phyloP scores from a whole-genome alignment of 371 early-diverging fungal genomes.

The Lichtheimia corymbifera region DNA sequence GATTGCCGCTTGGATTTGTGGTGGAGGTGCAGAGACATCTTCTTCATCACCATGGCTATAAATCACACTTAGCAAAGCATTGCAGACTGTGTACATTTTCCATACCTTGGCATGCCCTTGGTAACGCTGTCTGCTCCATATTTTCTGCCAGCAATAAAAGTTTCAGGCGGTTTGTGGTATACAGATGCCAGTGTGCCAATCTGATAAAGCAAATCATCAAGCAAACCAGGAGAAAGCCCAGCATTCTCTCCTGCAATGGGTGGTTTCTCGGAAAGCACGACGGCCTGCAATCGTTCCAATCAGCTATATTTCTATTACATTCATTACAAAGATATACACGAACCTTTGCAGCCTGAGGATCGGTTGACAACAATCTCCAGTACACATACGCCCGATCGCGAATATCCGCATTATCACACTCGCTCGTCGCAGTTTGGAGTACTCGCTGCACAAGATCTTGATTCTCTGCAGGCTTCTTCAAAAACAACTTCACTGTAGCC shows the following conservation, averaged over 20 bases:
- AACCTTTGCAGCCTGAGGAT: constrained; percentile 82
- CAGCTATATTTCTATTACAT: neutral
- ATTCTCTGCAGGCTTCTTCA: constrained; percentile 85
- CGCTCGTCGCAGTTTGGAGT: constrained; percentile 86
- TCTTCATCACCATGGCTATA: constrained; percentile 53
- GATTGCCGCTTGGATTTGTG: constrained; percentile 51
- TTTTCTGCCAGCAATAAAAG: constrained; percentile 71
- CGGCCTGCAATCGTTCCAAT: constrained; percentile 35
- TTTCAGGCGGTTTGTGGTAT: constrained; percentile 89
- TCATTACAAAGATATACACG: neutral
- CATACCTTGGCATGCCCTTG: constrained; percentile 53
- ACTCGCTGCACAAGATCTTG: constrained; percentile 88
- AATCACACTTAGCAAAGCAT: neutral
- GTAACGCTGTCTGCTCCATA: constrained; percentile 61
- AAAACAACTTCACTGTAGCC: constrained; percentile 88
- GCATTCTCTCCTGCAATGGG: constrained; percentile 86
- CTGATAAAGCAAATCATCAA: constrained; percentile 88
- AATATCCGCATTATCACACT: constrained; percentile 93
- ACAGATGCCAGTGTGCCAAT: constrained; percentile 90
- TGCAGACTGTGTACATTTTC: neutral
- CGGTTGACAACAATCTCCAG: constrained; percentile 93
- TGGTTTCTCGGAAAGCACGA: constrained; percentile 89
- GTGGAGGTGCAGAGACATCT: constrained; percentile 54
- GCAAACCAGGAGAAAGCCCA: constrained; percentile 75
- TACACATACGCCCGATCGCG: constrained; percentile 96